Evolutionary conservation across 1,139 yeast species (phyloP), one percentile per base, ranked within the genome.

Genomic region (Suhomyces guaymorum): DNA sequence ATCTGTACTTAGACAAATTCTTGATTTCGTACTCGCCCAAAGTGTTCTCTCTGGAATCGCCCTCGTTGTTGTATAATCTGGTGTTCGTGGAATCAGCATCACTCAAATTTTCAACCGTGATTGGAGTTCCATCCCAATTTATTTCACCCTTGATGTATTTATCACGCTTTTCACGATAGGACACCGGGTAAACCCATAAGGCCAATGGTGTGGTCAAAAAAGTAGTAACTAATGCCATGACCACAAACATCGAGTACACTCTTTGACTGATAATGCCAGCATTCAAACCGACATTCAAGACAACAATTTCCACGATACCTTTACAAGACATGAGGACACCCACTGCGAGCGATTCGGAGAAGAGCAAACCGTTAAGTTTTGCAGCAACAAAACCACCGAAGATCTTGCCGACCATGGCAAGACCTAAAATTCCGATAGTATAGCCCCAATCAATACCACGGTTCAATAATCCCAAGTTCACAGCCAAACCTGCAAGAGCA

Each of bases 301-400:
- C 94, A 31, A 85, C 90, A 51, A 85, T 79, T 58, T 82, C 90
- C 20, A 83, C 90, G 46, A 83, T 82, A 59, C 95, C 95, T 57
- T 85, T 85, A 69, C 95, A 85, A 8, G 90, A 82, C 92, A 85
- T 84, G 47, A 85, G 69, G n/a, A 82, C 75, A 35, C 94, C 94
- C 22, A 83, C 90, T 1, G 89, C 72, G 22, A 80, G 57, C 2
- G 88, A 76, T 54, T 84, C 92, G 50, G 88, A 73, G 82, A 84
- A 80, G 32, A 70, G 66, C 32, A 84, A 61, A 3, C 83, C 84
- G 52, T 73, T 73, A 24, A 77, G 46, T 46, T 70, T 78, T 1
- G 89, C 82, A 26, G 83, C 81, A 7, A 80, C 41, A 27, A 77
- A 63, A 1, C 92, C 92, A 11, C 92, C 89, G 24, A 64, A 46